Base-by-base conservation (phyloP, 768 basidiomycete species). In the Russula lepida region DNA sequence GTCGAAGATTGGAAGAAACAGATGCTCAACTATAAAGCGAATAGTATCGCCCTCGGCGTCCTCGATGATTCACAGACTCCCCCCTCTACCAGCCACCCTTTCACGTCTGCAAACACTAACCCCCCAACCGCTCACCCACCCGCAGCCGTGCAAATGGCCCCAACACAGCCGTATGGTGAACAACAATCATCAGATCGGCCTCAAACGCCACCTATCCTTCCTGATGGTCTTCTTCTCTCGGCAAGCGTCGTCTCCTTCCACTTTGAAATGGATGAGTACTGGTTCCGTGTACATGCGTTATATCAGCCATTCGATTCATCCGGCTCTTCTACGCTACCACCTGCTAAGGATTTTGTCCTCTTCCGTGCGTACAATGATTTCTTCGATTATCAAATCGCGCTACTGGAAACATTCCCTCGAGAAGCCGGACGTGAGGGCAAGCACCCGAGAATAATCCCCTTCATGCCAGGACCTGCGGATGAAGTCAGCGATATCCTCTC, bases 1-100 rank as follows among this genome's bases (percentile, higher is more conserved):
- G 95, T 99, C n/a, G 97, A 99, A 71, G 95, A 98, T 62, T 99
- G 97, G 97, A 98, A 98, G 73, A 86, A 86, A 68, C 88, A 92
- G 23, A 91, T 98, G 81, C 81, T 94, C 58, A 88, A 80, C 67
- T 99, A 99, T 78, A 98, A 98, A 74, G 91, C 93, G 66, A 92
- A 87, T 72, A 92, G 91, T 71, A 99, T 99, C 71, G 82, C 95
- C 6, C 81, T 99, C 19, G 97, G 97, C 46, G 88, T 92, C 48
- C 83, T 98, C 69, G 95, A 98, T 60, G 75, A 81, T 19, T 68
- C 78, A 33, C 72, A 77, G 25, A 68, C 73, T n/a, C 74, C 79
- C 13, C 74, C 79, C 13, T 28, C 33, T 6, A 47, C 46, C 17
- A 27, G 52, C 51, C 53, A 33, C n/a, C 54, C 51, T 15, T 48